A percentile compares a stretch with the other conserved stretches of the same genome.
Evolutionary conservation across 2,329 filamentous ascomycete genomes (phyloP).

Genomic region (Colletotrichum musicola): DNA sequence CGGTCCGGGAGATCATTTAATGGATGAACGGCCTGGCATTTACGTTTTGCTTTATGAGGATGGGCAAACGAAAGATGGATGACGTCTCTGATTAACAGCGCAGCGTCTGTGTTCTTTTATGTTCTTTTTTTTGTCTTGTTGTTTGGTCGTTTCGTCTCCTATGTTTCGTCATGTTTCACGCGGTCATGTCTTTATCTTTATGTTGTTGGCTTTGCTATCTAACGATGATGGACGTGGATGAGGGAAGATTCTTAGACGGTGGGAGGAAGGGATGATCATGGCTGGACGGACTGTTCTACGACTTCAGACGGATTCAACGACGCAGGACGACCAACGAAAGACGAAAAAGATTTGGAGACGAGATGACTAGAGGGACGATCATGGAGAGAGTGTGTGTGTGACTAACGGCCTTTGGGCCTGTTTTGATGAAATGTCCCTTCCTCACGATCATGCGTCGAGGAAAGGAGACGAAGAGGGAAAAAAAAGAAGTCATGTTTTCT

Average conservation of each 20-base stretch:
- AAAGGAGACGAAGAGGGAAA: not conserved
- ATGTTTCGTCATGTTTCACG: constrained; percentile 3
- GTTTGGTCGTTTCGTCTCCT: constrained; percentile 15
- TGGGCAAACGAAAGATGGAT: not conserved
- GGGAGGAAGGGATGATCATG: constrained; percentile 1
- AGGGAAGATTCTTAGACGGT: not conserved
- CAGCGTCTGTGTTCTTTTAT: constrained; percentile 26
- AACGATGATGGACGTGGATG: constrained; percentile 7
- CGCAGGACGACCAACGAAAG: constrained; percentile 4
- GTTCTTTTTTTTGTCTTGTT: constrained; percentile 25
- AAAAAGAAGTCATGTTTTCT: not conserved
- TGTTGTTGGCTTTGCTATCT: not conserved
- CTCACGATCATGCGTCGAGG: not conserved
- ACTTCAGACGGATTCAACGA: constrained; percentile 3
- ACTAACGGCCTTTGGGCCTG: not conserved
- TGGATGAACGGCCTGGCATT: not conserved
- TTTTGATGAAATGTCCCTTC: not conserved
- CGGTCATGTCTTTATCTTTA: constrained; percentile 3
- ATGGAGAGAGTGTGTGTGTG: not conserved
- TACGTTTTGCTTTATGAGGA: constrained; percentile 3
- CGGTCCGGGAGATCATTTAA: constrained; percentile 5
- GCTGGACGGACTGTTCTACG: not conserved
- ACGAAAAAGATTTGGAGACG: not conserved
- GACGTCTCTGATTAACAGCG: constrained; percentile 2
- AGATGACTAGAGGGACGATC: no score